These are phyloP conservation scores for Platanthera zijinensis DNA, from an alignment of 106 monocot genomes.

Conservation along the genomic window DNA sequence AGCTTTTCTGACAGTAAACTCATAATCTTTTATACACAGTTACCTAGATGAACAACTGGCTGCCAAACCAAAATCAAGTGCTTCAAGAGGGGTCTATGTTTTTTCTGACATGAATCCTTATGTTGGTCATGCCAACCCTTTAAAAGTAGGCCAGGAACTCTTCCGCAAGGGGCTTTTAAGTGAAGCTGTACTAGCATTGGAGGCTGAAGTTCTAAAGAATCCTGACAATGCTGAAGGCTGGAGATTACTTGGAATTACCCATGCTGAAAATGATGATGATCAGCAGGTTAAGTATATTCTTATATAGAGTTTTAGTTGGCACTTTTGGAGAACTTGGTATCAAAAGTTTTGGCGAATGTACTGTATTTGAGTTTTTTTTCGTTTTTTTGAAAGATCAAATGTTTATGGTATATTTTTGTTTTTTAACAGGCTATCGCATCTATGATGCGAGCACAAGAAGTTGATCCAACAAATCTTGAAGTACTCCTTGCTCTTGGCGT, in stretches of 20 bases:
- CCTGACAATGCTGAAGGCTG: conserved; percentile 95
- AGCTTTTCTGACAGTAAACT: neutral
- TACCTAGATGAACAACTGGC: conserved; percentile 52
- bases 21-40: conserved; percentile 19
- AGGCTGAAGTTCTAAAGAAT: conserved; percentile 97
- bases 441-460: conserved; percentile 95
- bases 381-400: neutral
- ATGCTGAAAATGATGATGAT: conserved; percentile 99
- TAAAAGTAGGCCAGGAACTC: conserved; percentile 92
- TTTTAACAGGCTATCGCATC: conserved; percentile 86
- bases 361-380: neutral
- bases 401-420: neutral
- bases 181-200: conserved; percentile 98
- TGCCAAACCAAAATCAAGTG: conserved; percentile 34
- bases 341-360: neutral
- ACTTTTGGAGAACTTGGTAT: neutral
- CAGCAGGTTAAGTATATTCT: conserved; percentile 57
- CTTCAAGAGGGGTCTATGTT: conserved; percentile 76
- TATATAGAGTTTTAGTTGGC: neutral
- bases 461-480: conserved; percentile 86
- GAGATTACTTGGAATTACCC: conserved; percentile 93
- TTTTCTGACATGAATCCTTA: conserved; percentile 96
- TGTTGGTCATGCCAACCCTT: conserved; percentile 92
- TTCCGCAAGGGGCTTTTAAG: conserved; percentile 99
- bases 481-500: conserved; percentile 97